A percentile compares a stretch with the other conserved stretches of the same genome.
Evolutionary conservation across 2,329 filamentous ascomycete species (phyloP).

Genomic region (Cladosporium sp.): DNA sequence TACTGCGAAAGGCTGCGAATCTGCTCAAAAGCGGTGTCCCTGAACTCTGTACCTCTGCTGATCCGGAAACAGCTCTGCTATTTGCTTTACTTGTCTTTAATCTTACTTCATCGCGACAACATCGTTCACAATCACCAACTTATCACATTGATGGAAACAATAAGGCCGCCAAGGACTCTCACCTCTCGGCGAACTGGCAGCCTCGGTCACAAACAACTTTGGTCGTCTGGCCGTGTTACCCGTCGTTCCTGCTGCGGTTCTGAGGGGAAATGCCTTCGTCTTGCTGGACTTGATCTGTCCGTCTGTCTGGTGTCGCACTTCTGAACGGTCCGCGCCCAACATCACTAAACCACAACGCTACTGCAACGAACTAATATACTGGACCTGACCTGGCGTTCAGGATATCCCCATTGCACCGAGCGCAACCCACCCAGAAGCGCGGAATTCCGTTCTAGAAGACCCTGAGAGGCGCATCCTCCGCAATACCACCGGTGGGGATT

Average conservation of each 20-base stretch:
- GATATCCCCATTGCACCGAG: not conserved
- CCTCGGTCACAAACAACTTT: not conserved
- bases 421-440: not conserved
- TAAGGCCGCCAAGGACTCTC: too few relatives aligned
- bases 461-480: not conserved
- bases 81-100: not conserved
- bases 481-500: slow-evolving; percentile 2
- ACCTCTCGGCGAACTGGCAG: not conserved
- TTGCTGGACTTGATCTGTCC: not conserved
- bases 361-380: not conserved
- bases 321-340: not conserved
- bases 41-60: not conserved
- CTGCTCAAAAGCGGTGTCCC: not conserved
- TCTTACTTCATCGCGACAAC: not conserved
- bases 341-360: not conserved
- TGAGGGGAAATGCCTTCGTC: not conserved
- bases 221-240: not conserved
- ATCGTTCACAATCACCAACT: not conserved
- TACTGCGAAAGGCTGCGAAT: not conserved
- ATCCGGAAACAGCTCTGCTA: not conserved
- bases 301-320: not conserved
- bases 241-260: not conserved
- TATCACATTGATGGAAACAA: not conserved
- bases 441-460: not conserved
- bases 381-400: not conserved